phyloP scores from a whole-genome alignment of 116 monocot species.

The Phalaenopsis hybrid region DNA sequence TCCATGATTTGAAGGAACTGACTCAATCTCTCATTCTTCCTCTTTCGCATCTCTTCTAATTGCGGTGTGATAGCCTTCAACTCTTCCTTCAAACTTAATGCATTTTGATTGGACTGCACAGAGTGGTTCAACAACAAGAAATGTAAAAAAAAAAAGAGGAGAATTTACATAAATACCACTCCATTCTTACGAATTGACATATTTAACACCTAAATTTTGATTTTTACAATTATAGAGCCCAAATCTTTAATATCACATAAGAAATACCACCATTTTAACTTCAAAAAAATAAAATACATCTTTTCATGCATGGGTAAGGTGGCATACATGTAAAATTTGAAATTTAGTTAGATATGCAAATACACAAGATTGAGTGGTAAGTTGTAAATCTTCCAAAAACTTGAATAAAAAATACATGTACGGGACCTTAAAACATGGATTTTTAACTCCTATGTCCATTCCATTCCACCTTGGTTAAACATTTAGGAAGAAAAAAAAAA shows the following conservation, averaged over 20 bases:
- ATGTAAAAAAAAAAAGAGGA: neutral
- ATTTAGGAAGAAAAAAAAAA: neutral
- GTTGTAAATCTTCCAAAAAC: neutral
- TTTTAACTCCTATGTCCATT: neutral
- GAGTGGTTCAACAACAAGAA: neutral
- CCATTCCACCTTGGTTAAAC: neutral
- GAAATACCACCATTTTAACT: no score
- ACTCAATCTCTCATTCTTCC: constrained; percentile 22
- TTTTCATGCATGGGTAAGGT: no score
- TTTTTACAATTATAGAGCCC: no score
- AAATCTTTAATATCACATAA: no score
- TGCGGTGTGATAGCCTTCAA: constrained; percentile 52
- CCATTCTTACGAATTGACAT: no score
- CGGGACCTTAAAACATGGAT: neutral
- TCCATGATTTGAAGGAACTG: constrained; percentile 37
- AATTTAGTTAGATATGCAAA: neutral
- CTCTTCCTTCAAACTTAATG: constrained; percentile 49
- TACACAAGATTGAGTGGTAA: neutral
- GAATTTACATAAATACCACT: no score
- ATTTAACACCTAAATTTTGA: no score
- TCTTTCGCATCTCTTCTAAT: constrained; percentile 71
- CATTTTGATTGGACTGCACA: constrained; percentile 37
- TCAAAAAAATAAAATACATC: no score
- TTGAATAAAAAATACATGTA: neutral
- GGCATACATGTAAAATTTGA: no score